Conservation (phyloP, 2,329 filamentous ascomycete species). For the Periconia sp. region DNA sequence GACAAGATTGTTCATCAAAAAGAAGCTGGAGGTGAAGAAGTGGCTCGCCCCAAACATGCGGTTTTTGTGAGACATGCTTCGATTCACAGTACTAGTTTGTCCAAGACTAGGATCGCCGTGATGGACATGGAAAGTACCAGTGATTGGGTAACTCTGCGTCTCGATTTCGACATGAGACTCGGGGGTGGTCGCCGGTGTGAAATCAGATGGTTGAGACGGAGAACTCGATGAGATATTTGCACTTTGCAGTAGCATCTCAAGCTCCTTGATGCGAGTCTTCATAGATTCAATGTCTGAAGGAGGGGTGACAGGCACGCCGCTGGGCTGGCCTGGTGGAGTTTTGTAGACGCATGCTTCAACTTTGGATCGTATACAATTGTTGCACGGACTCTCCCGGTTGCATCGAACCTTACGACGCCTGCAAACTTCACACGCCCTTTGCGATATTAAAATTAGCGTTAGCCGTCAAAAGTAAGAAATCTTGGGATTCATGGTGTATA, state of each 20-base stretch:
- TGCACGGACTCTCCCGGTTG: conserved; percentile 61
- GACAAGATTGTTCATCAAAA: conserved; percentile 50
- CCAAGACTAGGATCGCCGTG: conserved; percentile 39
- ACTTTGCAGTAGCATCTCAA: conserved; percentile 49
- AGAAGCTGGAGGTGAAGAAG: conserved; percentile 54
- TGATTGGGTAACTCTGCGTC: conserved; percentile 35
- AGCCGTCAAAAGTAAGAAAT: conserved; percentile 6
- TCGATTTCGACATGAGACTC: conserved; percentile 39
- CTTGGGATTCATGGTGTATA: background rate
- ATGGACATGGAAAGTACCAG: conserved; percentile 50
- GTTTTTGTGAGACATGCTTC: conserved; percentile 57
- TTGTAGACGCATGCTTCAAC: conserved; percentile 59
- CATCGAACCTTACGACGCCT: conserved; percentile 64
- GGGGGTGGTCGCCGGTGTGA: conserved; percentile 16
- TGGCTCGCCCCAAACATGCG: conserved; percentile 61
- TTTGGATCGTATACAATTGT: conserved; percentile 60
- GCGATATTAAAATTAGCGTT: background rate
- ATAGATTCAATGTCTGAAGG: conserved; percentile 44
- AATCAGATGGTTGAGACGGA: conserved; percentile 12
- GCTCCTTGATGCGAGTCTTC: conserved; percentile 44
- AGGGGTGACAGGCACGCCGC: conserved; percentile 18
- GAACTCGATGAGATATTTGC: conserved; percentile 13
- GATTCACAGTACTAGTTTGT: conserved; percentile 37
- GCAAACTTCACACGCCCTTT: conserved; percentile 59
- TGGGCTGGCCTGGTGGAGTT: conserved; percentile 3